Evolutionary conservation across 768 basidiomycete species (phyloP), one percentile per base, ranked within the genome.

Genomic region (Suillus sp.): DNA sequence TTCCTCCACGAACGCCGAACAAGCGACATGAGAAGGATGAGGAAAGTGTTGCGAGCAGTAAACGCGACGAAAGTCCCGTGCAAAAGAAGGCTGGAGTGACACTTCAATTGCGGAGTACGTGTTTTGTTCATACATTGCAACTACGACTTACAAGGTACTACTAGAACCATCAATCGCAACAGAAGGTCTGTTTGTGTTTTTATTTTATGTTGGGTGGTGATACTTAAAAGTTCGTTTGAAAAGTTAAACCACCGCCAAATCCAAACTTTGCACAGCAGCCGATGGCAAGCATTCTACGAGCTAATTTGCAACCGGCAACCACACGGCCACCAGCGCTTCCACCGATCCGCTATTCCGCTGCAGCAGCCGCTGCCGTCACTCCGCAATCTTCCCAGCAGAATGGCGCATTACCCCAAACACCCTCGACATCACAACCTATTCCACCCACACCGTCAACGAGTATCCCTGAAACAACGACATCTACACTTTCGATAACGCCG

Each of bases 301-400:
- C 86, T 38, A 85, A 87, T 25, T 74, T 92, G n/a, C 84, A 84
- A 25, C 74, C 85, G 67, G 80, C 84, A 61, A 83, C 81, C 64
- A 85, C 81, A 60, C 83, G 71, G 37, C 73, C 84, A 67, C 81
- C 81, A 37, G 74, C 82, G 25, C 75, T 93, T 62, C 91, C 93
- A 50, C 91, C 94, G 14, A 92, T 96, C 71, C 84, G 91, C 57
- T 97, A 97, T 73, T 90, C 96, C 37, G 86, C 93, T n/a, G 95
- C 94, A 0, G 96, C 95, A 2, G 95, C 94, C 0, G 74, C 74
- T 0, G 74, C 69, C 0, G 74, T 75, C 8, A 74, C 74, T 34
- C 67, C 63, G 14, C 40, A 42, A 56, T 75, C 74, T 40, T 68
- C 63, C n/a, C 40, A 60, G 50, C 77, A 77, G 61, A 72, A 79